phyloP scores from a whole-genome alignment of 2,329 filamentous ascomycete species.

The Coniochaeta prunicola region DNA sequence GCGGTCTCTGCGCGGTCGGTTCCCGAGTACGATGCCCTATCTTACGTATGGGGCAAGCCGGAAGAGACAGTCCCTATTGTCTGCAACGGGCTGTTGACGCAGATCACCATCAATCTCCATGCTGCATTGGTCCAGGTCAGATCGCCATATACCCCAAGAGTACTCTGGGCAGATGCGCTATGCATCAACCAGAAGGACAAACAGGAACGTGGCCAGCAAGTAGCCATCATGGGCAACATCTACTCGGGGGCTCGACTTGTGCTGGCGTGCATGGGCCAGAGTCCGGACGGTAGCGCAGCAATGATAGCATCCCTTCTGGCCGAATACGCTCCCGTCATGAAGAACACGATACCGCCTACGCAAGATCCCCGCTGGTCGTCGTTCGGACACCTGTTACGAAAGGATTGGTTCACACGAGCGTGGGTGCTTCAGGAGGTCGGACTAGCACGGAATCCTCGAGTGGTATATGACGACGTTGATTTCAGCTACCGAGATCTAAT shows the following conservation, averaged over 20 bases:
- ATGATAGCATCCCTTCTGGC: not conserved
- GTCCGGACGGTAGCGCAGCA: not conserved
- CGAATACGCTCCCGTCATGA: not conserved
- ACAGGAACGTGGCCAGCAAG: not conserved
- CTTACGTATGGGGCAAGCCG: not conserved
- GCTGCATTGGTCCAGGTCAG: not conserved
- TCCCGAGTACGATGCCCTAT: not conserved
- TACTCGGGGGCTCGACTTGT: not conserved
- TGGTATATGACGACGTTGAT: not conserved
- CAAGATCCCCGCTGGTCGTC: not conserved
- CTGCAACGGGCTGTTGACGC: not conserved
- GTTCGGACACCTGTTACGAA: not conserved
- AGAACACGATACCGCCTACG: not conserved
- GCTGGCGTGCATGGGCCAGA: not conserved
- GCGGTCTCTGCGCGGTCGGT: not conserved
- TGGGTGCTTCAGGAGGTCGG: constrained; percentile 1
- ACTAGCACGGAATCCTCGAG: not conserved
- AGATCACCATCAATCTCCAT: not conserved
- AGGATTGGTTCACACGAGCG: not conserved
- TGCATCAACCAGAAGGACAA: constrained; percentile 2
- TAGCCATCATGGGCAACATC: not conserved
- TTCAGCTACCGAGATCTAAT: not conserved
- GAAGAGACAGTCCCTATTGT: not conserved
- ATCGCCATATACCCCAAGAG: not conserved
- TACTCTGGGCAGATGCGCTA: not conserved